Percentiles rank a stretch among this genome's conserved stretches.
Conservation (phyloP, 257 asterid genomes). For the Solanum lycopersicoides region DNA sequence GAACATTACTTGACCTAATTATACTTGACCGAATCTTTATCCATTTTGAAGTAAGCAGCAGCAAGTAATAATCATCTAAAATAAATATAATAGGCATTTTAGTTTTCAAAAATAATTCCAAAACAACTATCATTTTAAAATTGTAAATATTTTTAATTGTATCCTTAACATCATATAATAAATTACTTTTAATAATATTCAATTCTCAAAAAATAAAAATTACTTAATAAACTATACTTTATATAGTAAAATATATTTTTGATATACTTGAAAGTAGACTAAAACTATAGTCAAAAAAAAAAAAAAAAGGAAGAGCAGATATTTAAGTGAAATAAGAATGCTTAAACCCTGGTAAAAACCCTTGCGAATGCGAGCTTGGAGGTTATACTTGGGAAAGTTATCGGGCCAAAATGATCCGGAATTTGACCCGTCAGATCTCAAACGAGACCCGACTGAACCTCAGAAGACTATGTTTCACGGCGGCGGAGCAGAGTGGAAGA, state of each 20-base stretch:
- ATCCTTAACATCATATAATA: not conserved
- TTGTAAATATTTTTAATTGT: not conserved
- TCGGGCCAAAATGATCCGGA: constrained; percentile 8
- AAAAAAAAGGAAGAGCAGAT: too few species aligned
- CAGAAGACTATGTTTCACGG: constrained; percentile 27
- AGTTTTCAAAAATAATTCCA: not conserved
- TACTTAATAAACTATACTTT: not conserved
- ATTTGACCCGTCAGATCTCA: constrained; percentile 12
- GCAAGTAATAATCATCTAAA: not conserved
- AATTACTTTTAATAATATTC: not conserved
- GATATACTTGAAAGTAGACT: too few species aligned
- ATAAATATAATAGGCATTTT: not conserved
- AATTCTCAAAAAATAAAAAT: too few species aligned
- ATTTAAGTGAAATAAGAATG: too few species aligned
- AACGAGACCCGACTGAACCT: constrained; percentile 8
- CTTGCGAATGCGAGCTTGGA: not conserved
- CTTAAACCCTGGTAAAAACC: not conserved
- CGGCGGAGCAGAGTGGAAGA: not conserved
- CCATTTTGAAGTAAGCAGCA: not conserved
- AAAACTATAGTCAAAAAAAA: too few species aligned
- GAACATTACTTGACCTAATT: too few species aligned
- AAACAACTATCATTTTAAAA: not conserved
- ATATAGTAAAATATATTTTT: too few species aligned
- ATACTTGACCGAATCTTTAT: too few species aligned
- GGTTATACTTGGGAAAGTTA: not conserved